phyloP scores from a whole-genome alignment of 2,329 filamentous ascomycete species.

The Penicillium rolfsii region DNA sequence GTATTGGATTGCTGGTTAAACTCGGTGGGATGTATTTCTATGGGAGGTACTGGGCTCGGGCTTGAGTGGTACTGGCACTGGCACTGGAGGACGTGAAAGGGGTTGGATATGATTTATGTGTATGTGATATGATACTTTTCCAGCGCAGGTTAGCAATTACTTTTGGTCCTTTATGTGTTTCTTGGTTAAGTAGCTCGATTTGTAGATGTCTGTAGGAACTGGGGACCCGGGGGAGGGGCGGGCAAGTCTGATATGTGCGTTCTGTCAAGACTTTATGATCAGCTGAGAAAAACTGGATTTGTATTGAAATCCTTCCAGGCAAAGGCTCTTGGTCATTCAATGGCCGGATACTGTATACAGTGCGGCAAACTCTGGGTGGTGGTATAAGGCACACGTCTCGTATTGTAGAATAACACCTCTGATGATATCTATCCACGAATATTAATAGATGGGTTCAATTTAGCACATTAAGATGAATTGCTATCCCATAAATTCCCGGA shows the following conservation, averaged over 20 bases:
- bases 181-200: neutral
- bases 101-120: slow-evolving; percentile 14
- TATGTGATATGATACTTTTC: slow-evolving; percentile 12
- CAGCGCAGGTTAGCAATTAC: slow-evolving; percentile 11
- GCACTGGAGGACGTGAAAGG: slow-evolving; percentile 1
- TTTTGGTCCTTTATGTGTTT: neutral
- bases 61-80: neutral
- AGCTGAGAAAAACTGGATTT: neutral
- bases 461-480: neutral
- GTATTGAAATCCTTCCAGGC: neutral
- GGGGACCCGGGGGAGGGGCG: neutral
- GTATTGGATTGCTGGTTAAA: neutral
- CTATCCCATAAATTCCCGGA: too few relatives aligned
- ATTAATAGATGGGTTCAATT: neutral
- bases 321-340: neutral
- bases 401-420: neutral
- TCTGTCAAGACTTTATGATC: neutral
- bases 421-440: too few relatives aligned
- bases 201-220: neutral
- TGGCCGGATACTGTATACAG: neutral
- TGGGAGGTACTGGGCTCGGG: slow-evolving; percentile 2
- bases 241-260: neutral
- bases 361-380: neutral
- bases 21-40: slow-evolving; percentile 17
- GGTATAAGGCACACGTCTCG: neutral